These are phyloP conservation scores for Fusarium sp. DNA, from an alignment of 2,329 filamentous ascomycete species.

Conservation along the genomic window DNA sequence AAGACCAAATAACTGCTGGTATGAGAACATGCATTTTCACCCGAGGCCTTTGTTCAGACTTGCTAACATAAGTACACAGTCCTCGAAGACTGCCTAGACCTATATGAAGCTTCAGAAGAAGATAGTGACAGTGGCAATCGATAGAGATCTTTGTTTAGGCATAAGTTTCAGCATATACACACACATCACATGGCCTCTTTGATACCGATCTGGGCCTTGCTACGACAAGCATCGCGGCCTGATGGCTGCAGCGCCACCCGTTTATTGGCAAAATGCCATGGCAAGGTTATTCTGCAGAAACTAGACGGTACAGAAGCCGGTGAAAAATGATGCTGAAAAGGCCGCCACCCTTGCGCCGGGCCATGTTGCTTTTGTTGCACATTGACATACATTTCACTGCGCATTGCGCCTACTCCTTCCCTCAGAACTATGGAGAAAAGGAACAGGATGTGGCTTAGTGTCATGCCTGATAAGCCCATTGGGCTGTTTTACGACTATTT, in stretches of 20 bases:
- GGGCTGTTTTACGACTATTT: constrained; percentile 46
- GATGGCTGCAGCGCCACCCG: constrained; percentile 24
- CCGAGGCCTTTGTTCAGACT: constrained; percentile 4
- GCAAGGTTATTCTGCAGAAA: constrained; percentile 15
- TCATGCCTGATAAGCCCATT: constrained; percentile 31
- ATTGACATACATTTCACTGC: constrained; percentile 23
- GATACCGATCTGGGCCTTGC: constrained; percentile 14
- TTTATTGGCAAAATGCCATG: constrained; percentile 4
- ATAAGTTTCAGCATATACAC: not conserved
- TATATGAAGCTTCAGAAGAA: constrained; percentile 58
- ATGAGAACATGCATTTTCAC: constrained; percentile 55
- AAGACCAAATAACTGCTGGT: constrained; percentile 91
- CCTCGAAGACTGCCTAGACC: constrained; percentile 58
- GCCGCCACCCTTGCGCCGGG: not conserved
- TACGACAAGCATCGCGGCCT: constrained; percentile 20
- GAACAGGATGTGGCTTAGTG: constrained; percentile 24
- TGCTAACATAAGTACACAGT: constrained; percentile 46
- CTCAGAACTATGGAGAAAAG: constrained; percentile 8
- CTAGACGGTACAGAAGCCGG: constrained; percentile 27
- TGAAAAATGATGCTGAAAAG: constrained; percentile 29
- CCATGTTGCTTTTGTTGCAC: constrained; percentile 20
- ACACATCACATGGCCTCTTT: not conserved
- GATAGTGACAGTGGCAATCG: constrained; percentile 49
- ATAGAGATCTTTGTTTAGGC: constrained; percentile 23
- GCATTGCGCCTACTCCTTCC: constrained; percentile 23